Base-by-base conservation (phyloP, 257 asterid genomes). In the Rubia yunnanensis region DNA sequence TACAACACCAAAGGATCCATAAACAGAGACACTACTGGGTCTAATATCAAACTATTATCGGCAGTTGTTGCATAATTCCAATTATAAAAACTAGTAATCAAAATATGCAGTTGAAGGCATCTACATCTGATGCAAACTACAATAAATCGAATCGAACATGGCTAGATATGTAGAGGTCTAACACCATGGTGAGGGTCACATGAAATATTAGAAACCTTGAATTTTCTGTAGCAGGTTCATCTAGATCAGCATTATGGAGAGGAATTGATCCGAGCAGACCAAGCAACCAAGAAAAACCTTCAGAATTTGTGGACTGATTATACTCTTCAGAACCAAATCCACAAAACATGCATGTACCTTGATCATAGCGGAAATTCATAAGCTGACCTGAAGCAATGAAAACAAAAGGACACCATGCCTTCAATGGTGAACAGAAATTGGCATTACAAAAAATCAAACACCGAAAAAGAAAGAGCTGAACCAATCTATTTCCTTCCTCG, bases 191-290 rank as follows among this genome's bases (percentile, higher is more conserved):
- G 30, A 27, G 59, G 44, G 41, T 41, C 18, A 39, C 18, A 52
- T 36, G 59, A 31, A 55, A 61, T 63, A 13, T 52, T 3, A 44
- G 26, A 71, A 70, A 92, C 99, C 97, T 88, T 67, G 97, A 83
- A 61, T 82, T 85, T 18, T 79, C 72, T 28, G 79, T 73, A 63
- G 70, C 74, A 53, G 85, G 86, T 74, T 94, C 96, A 70, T 77
- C 84, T 57, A 80, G 79, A 72, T 85, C 84, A 73, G 87, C 48
- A 83, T 67, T 82, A 73, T 84, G 88, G 49, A 90, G 80, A 60
- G 99, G 99, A 64, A 94, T 81, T 55, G 97, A 89, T 72, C 85
- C 94, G 66, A 94, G 89, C 78, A 94, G 80, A 54, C 96, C 95
- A 63, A 94, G 84, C 71, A 94, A 94, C 75, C 92, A 89, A 11